Base-by-base conservation (phyloP, 495 filamentous ascomycete species). In the Penicillium canescens region DNA sequence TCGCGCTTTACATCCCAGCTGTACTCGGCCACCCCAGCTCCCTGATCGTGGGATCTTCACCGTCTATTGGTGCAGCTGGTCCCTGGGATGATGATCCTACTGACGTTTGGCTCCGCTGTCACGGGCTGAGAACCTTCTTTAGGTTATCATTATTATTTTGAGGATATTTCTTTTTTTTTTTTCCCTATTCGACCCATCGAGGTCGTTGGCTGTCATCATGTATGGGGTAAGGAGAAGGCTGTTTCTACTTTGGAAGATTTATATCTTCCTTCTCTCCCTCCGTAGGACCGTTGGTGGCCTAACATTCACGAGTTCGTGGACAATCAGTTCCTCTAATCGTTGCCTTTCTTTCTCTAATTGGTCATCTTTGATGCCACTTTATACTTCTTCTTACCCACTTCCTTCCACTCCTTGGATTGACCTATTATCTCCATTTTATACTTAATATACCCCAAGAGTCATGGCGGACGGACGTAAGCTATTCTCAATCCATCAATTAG, bases 381-480 rank as follows among this genome's bases (percentile, higher is more conserved):
- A 41, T 52, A 41, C 42, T 46, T 41, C 23, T 20, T 21, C 40
- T 9, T 37, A n/a, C 14, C 16, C 39, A 42, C 20, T 28, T 18
- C 18, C 23, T 45, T 42, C 28, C 39, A 33, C 47, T 9, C 34
- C 16, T 39, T 28, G 34, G 6, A 18, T 42, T 24, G 26, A 33
- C 35, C 16, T 12, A 37, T 12, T 13, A 48, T 37, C 34, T 18
- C 48, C 20, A 13, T 42, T 48, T 50, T 52, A 24, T 49, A 50
- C 54, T n/a, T 66, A 63, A 60, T 64, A 60, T 33, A 35, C 31
- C 48, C n/a, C 42, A 34, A 35, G n/a, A 26, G 37, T 13, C 21
- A 86, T 87, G 84, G 77, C 82, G 50, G 84, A 87, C 74, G 82
- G 82, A 70, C 69, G 82, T 86, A 72, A 78, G 81, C 65, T 20